phyloP scores from a whole-genome alignment of 805 yeast species.

The Candida endomychidarum region DNA sequence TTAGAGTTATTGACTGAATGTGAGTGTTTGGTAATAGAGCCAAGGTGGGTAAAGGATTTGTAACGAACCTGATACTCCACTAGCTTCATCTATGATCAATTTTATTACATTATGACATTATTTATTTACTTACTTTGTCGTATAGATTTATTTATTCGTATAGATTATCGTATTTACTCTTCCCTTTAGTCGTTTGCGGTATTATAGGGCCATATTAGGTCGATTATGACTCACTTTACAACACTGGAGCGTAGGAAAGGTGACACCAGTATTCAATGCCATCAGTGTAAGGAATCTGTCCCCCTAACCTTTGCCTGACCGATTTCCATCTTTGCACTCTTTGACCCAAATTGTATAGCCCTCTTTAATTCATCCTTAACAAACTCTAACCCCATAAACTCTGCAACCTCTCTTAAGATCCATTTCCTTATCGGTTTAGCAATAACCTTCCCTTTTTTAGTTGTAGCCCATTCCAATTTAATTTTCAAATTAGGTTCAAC shows the following conservation, averaged over 20 bases:
- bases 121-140: conserved; percentile 4
- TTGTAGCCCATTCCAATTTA: conserved; percentile 30
- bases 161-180: background rate
- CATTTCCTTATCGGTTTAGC: conserved; percentile 44
- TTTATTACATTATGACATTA: conserved; percentile 1
- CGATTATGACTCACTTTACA: no score
- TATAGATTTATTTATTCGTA: conserved; percentile 8
- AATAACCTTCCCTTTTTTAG: conserved; percentile 25
- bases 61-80: conserved; percentile 9
- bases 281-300: conserved; percentile 43
- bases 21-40: conserved; percentile 43
- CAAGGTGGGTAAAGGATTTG: conserved; percentile 38
- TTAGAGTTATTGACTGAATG: conserved; percentile 30
- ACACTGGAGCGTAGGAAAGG: no score
- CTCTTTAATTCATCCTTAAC: conserved; percentile 80
- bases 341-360: conserved; percentile 96
- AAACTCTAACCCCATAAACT: conserved; percentile 39
- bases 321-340: conserved; percentile 88
- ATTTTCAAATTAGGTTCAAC: conserved; percentile 52
- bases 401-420: conserved; percentile 64
- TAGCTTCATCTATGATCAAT: no score
- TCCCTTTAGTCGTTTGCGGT: no score
- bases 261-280: background rate
- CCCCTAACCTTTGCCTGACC: conserved; percentile 79
- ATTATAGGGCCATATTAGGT: no score